These are phyloP conservation scores for Plasmopara viticola DNA, from an alignment of 352 stramenopile genomes.

Conservation along the genomic window DNA sequence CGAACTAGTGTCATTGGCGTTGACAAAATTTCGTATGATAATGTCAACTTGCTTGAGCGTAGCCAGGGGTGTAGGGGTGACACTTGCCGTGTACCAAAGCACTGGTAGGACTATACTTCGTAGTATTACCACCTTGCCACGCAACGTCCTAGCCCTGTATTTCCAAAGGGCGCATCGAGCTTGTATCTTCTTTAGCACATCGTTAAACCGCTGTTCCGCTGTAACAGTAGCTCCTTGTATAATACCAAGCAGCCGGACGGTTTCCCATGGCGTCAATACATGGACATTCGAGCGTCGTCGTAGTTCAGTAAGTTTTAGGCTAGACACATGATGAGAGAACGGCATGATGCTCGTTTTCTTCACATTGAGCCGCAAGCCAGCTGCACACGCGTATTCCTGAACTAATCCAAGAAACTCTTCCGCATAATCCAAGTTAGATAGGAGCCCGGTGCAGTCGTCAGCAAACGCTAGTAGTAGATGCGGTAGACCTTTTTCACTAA, in stretches of 20 bases:
- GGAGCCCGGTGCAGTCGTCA: slow-evolving; percentile 9
- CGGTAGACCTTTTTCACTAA: neutral
- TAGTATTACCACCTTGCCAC: neutral
- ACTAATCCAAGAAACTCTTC: neutral
- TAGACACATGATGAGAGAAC: neutral
- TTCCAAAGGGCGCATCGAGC: neutral
- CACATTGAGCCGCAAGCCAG: neutral
- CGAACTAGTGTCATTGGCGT: too few relatives aligned
- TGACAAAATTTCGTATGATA: too few relatives aligned
- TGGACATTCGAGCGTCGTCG: too few relatives aligned
- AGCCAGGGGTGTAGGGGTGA: neutral
- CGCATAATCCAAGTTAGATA: slow-evolving; percentile 1
- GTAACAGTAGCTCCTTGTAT: neutral
- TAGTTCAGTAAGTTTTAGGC: too few relatives aligned
- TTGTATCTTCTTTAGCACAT: neutral
- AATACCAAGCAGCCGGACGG: neutral
- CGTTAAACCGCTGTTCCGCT: neutral
- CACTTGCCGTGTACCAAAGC: neutral
- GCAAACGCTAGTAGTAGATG: slow-evolving; percentile 6
- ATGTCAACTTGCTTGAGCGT: neutral
- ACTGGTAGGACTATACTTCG: neutral
- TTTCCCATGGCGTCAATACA: too few relatives aligned
- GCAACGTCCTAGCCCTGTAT: neutral
- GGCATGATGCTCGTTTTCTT: too few relatives aligned
- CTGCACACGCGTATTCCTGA: neutral